phyloP scores from a whole-genome alignment of 352 stramenopile species.

The Pythium guiyangense region DNA sequence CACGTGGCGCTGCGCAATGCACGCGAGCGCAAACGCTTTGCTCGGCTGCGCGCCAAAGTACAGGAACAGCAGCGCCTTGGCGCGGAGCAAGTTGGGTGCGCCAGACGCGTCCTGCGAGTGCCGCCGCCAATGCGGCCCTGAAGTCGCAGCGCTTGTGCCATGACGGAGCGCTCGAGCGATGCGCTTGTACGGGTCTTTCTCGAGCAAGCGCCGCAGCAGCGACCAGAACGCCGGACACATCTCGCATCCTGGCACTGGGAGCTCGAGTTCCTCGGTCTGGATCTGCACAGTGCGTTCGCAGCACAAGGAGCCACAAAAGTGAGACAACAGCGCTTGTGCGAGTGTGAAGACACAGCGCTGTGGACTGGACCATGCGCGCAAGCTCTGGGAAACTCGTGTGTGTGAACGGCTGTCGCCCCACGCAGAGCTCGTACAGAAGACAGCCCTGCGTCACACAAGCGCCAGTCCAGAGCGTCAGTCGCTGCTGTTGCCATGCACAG shows the following conservation, averaged over 20 bases:
- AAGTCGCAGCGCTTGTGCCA: background rate
- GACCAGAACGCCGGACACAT: constrained; percentile 55
- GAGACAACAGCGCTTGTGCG: background rate
- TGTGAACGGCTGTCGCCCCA: constrained; percentile 60
- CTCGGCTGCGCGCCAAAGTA: constrained; percentile 54
- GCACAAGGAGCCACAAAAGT: background rate
- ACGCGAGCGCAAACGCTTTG: constrained; percentile 27
- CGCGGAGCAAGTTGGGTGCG: constrained; percentile 34
- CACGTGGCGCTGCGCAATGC: constrained; percentile 30
- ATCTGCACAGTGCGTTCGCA: constrained; percentile 42
- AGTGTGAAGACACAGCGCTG: background rate
- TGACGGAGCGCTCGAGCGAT: constrained; percentile 42
- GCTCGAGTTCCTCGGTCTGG: constrained; percentile 44
- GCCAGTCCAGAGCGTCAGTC: background rate
- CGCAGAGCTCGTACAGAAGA: constrained; percentile 72
- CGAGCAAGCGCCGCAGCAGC: constrained; percentile 50
- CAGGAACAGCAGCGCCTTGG: constrained; percentile 62
- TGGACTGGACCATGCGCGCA: constrained; percentile 44
- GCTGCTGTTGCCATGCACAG: background rate
- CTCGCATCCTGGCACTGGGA: constrained; percentile 40
- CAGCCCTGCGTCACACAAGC: constrained; percentile 42
- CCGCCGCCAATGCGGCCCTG: constrained; percentile 1
- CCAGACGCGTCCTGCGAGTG: constrained; percentile 14
- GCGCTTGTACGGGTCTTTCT: constrained; percentile 66
- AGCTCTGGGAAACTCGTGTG: constrained; percentile 73